These are phyloP conservation scores for Trichoderma oligosporum DNA, from an alignment of 2,329 filamentous ascomycete genomes.

Conservation along the genomic window DNA sequence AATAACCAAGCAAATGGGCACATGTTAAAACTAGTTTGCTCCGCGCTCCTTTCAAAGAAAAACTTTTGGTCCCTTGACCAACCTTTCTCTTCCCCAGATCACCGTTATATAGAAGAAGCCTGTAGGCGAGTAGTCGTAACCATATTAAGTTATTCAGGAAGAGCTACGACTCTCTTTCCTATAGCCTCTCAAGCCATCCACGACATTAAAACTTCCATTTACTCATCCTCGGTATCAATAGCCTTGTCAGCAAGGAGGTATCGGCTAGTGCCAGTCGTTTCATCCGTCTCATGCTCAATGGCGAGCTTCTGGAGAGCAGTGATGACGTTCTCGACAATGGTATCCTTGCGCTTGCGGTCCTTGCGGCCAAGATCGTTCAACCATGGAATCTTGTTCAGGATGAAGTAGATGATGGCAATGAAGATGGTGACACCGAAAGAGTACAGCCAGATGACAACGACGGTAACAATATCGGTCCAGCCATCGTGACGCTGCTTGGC, in stretches of 20 bases:
- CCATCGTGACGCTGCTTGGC: constrained; percentile 25
- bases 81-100: constrained; percentile 15
- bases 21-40: constrained; percentile 1
- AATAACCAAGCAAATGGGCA: not conserved
- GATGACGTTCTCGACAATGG: constrained; percentile 18
- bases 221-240: constrained; percentile 15
- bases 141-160: constrained; percentile 10
- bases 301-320: constrained; percentile 17
- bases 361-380: constrained; percentile 93
- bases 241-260: constrained; percentile 15
- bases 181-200: constrained; percentile 4
- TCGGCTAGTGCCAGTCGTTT: not conserved
- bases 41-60: constrained; percentile 10
- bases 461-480: constrained; percentile 72
- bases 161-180: constrained; percentile 2
- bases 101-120: constrained; percentile 4
- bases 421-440: constrained; percentile 85
- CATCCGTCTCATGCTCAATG: constrained; percentile 15
- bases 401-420: constrained; percentile 69
- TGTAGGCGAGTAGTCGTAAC: constrained; percentile 5
- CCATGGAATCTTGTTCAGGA: constrained; percentile 73
- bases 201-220: constrained; percentile 13
- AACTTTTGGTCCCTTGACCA: constrained; percentile 14
- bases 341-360: constrained; percentile 65
- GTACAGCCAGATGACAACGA: constrained; percentile 88